These are phyloP conservation scores for Nemania diffusa DNA, from an alignment of 2,329 filamentous ascomycete genomes.

Conservation along the genomic window DNA sequence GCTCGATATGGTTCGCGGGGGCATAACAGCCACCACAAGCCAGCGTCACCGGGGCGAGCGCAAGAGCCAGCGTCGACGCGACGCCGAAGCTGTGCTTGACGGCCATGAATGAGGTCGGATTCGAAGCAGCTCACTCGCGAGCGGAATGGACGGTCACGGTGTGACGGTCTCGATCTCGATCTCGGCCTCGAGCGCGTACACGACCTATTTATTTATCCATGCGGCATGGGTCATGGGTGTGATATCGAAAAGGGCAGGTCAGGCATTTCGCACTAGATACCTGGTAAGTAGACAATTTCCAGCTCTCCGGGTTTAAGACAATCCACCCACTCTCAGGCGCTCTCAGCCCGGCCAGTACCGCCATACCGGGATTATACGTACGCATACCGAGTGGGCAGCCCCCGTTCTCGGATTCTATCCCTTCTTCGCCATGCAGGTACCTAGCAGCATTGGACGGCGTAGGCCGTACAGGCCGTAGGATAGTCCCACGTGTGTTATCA, in stretches of 20 bases:
- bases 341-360: background rate
- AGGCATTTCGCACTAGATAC: background rate
- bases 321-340: background rate
- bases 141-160: background rate
- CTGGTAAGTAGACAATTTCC: background rate
- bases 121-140: background rate
- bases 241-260: background rate
- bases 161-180: too few species aligned
- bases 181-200: background rate
- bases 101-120: slow-evolving; percentile 14
- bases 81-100: slow-evolving; percentile 26
- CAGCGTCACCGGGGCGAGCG: slow-evolving; percentile 39
- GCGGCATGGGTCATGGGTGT: background rate
- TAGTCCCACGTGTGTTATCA: slow-evolving; percentile 19
- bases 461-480: background rate
- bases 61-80: slow-evolving; percentile 28
- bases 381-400: too few species aligned
- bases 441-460: background rate
- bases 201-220: background rate
- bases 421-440: slow-evolving; percentile 1
- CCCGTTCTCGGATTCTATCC: background rate
- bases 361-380: background rate
- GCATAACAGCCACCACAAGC: slow-evolving; percentile 58
- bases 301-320: background rate
- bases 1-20: slow-evolving; percentile 54